Evolutionary conservation across 2,329 filamentous ascomycete genomes (phyloP).

Genomic region (Neopestalotiopsis rosae): DNA sequence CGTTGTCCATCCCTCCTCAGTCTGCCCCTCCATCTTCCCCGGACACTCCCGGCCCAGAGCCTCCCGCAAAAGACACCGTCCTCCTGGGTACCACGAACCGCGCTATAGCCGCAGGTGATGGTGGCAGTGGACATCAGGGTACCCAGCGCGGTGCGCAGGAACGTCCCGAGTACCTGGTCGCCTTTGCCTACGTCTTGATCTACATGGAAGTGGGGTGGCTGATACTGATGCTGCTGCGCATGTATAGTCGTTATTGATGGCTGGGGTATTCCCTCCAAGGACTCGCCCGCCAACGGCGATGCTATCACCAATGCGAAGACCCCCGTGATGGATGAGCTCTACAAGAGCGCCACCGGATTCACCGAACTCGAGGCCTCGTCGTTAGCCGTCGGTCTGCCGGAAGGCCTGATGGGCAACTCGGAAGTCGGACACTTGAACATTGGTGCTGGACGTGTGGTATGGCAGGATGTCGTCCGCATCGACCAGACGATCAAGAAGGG

Average conservation of each 20-base stretch:
- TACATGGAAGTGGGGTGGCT: conserved; percentile 60
- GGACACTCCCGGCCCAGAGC: conserved; percentile 13
- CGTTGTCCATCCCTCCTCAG: conserved; percentile 44
- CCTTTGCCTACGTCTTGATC: conserved; percentile 56
- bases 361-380: conserved; percentile 95
- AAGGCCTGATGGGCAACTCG: conserved; percentile 98
- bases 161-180: conserved; percentile 45
- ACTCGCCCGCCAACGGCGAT: conserved; percentile 87
- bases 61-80: conserved; percentile 12
- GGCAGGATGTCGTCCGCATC: conserved; percentile 98
- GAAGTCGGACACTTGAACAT: conserved; percentile 99
- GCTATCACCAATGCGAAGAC: conserved; percentile 94
- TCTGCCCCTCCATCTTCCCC: conserved; percentile 27
- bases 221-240: conserved; percentile 51
- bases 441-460: conserved; percentile 94
- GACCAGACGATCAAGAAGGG: conserved; percentile 89
- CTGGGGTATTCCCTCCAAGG: conserved; percentile 86
- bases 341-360: conserved; percentile 81
- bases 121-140: conserved; percentile 20
- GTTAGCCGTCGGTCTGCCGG: conserved; percentile 90
- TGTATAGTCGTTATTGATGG: conserved; percentile 94
- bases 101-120: conserved; percentile 3
- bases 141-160: conserved; percentile 23
- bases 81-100: conserved; percentile 6
- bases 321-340: conserved; percentile 93